Percentiles rank a stretch among this genome's conserved stretches.
phyloP scores from a whole-genome alignment of 2,329 filamentous ascomycete species.

The Scedosporium minutisporum region DNA sequence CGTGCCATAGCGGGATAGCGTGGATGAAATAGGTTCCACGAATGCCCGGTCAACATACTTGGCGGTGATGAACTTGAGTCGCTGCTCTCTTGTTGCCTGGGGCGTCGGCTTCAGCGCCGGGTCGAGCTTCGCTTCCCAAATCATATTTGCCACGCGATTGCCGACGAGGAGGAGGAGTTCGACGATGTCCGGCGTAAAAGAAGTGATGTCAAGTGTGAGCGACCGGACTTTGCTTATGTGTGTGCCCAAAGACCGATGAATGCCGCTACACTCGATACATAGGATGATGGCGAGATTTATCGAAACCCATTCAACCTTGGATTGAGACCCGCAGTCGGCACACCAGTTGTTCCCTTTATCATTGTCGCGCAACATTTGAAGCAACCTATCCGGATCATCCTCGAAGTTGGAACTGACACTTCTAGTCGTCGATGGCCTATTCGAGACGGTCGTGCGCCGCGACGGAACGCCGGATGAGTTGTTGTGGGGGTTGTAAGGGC shows the following conservation, averaged over 20 bases:
- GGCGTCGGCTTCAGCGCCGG: slow-evolving; percentile 61
- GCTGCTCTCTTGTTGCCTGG: slow-evolving; percentile 76
- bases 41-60: slow-evolving; percentile 85
- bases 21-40: slow-evolving; percentile 67
- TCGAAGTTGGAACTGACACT: slow-evolving; percentile 64
- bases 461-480: slow-evolving; percentile 49
- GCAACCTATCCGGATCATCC: slow-evolving; percentile 73
- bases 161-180: slow-evolving; percentile 86
- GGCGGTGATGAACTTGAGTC: slow-evolving; percentile 86
- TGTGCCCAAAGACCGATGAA: slow-evolving; percentile 89
- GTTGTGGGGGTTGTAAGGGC: slow-evolving; percentile 36
- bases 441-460: slow-evolving; percentile 84
- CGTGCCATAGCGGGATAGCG: slow-evolving; percentile 64
- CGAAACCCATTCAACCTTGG: slow-evolving; percentile 97
- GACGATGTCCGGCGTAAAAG: slow-evolving; percentile 94
- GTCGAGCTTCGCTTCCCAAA: slow-evolving; percentile 87
- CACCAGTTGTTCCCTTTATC: slow-evolving; percentile 92
- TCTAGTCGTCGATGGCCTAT: slow-evolving; percentile 63
- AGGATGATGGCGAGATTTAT: slow-evolving; percentile 95
- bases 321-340: slow-evolving; percentile 83
- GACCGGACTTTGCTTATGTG: slow-evolving; percentile 97
- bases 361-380: slow-evolving; percentile 78
- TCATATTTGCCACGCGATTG: slow-evolving; percentile 90
- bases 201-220: slow-evolving; percentile 87
- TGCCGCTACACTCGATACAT: slow-evolving; percentile 96